These are phyloP conservation scores for Mycena epipterygia DNA, from an alignment of 768 basidiomycete species.

Conservation along the genomic window DNA sequence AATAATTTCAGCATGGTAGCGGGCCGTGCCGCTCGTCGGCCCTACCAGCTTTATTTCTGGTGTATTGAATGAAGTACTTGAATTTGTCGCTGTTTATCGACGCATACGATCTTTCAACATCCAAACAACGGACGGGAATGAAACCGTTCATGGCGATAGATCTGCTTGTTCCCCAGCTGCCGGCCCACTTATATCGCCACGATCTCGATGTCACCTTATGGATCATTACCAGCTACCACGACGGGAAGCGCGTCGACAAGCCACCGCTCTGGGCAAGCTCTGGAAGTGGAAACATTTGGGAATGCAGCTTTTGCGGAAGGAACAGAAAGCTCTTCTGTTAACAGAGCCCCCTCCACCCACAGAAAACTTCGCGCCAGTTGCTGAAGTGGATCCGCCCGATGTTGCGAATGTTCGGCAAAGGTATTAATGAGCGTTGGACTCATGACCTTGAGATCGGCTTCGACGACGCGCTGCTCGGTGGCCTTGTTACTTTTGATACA, in stretches of 20 bases:
- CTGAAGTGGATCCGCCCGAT: background rate
- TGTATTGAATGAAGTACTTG: conserved; percentile 41
- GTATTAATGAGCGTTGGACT: background rate
- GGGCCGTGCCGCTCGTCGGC: no score
- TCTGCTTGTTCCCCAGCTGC: background rate
- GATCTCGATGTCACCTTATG: no score
- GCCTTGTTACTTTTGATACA: background rate
- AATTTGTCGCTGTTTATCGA: conserved; percentile 31
- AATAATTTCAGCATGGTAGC: no score
- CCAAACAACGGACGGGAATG: background rate
- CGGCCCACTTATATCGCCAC: background rate
- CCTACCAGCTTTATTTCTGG: no score
- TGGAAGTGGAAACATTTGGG: no score
- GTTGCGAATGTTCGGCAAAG: background rate
- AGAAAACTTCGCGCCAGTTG: background rate
- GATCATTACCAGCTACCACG: no score
- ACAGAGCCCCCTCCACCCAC: no score
- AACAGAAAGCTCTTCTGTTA: no score
- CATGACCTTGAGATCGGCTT: background rate
- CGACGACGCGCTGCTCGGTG: background rate
- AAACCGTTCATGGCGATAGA: conserved; percentile 8
- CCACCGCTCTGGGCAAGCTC: no score
- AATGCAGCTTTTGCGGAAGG: no score
- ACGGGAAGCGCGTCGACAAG: no score
- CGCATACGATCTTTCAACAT: background rate